Conservation (phyloP, 805 yeast genomes). For the Barnettozyma botsteinii region DNA sequence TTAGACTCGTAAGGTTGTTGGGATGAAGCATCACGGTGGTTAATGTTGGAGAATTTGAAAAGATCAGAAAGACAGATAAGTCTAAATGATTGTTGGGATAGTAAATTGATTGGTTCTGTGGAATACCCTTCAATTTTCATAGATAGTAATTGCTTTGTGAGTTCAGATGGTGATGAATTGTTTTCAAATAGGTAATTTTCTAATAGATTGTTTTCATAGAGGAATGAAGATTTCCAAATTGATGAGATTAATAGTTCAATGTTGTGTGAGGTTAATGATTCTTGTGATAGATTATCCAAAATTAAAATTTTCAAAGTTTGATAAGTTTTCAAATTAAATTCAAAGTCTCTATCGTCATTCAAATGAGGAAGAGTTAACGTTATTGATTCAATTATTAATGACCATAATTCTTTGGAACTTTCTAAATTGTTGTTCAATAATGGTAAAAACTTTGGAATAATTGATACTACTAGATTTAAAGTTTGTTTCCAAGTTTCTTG, state of each 20-base stretch:
- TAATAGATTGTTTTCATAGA: conserved; percentile 51
- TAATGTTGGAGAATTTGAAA: conserved; percentile 28
- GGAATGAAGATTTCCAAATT: conserved; percentile 54
- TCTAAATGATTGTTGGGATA: conserved; percentile 44
- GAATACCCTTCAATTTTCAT: conserved; percentile 47
- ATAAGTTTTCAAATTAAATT: conserved; percentile 42
- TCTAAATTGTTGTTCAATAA: conserved; percentile 10
- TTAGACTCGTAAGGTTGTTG: not conserved
- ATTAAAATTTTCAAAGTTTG: conserved; percentile 34
- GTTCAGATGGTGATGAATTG: conserved; percentile 28
- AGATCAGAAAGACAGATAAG: conserved; percentile 51
- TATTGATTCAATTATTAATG: conserved; percentile 35
- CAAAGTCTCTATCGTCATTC: conserved; percentile 34
- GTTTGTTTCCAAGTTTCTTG: conserved; percentile 52
- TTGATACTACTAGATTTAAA: conserved; percentile 33
- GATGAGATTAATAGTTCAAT: conserved; percentile 40
- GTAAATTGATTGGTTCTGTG: conserved; percentile 42
- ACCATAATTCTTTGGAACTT: conserved; percentile 30
- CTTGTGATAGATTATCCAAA: conserved; percentile 33
- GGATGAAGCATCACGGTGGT: conserved; percentile 14
- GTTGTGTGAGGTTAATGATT: conserved; percentile 25
- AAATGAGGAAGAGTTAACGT: conserved; percentile 33
- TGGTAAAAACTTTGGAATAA: conserved; percentile 28
- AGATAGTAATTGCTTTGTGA: conserved; percentile 33
- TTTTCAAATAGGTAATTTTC: conserved; percentile 35